phyloP scores from a whole-genome alignment of 306 rosid species.

The Acacia acuminata region DNA sequence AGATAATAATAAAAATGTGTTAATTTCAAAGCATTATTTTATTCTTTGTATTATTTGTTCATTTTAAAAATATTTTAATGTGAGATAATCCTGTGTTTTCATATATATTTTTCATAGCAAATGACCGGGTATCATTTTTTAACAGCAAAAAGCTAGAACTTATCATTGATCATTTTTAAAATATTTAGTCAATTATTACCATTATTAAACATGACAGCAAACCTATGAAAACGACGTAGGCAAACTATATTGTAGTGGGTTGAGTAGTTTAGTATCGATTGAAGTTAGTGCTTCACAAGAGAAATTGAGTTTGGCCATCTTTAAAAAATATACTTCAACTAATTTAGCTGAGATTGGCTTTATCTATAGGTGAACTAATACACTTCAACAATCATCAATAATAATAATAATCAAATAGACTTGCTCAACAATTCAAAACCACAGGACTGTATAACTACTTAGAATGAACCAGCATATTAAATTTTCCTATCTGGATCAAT shows the following conservation, averaged over 20 bases:
- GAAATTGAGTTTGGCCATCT: not conserved
- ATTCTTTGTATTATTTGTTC: not conserved
- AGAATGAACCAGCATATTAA: not conserved
- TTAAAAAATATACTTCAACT: not conserved
- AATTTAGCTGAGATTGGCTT: not conserved
- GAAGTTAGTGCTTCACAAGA: not conserved
- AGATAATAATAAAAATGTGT: not conserved
- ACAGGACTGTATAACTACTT: slow-evolving; percentile 16
- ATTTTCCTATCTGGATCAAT: slow-evolving; percentile 24
- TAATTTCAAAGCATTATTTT: too few species aligned
- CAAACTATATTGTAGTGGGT: not conserved
- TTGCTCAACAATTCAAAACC: not conserved
- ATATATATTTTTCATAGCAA: too few species aligned
- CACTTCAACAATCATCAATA: not conserved
- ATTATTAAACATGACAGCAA: not conserved
- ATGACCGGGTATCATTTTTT: not conserved
- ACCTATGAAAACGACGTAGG: not conserved
- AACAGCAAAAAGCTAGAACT: not conserved
- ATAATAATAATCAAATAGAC: not conserved
- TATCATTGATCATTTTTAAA: not conserved
- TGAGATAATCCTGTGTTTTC: not conserved
- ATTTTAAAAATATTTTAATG: not conserved
- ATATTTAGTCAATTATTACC: not conserved
- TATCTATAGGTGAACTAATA: not conserved
- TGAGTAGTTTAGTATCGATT: not conserved